Evolutionary conservation across 106 monocot genomes (phyloP).

Genomic region (Amphibolis antarctica): DNA sequence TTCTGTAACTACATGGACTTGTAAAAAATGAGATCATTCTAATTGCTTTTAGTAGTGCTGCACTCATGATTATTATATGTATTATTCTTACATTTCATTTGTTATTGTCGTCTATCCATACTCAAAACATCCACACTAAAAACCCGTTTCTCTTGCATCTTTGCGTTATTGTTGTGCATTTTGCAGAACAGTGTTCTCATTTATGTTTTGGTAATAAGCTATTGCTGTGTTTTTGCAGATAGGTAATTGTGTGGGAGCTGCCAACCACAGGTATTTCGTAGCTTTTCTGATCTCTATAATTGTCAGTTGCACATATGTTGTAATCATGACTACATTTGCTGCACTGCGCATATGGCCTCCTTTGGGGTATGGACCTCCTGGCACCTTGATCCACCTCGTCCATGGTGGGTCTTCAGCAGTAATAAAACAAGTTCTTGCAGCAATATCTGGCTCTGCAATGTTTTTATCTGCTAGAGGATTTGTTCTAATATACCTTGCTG

Average conservation of each 20-base stretch:
- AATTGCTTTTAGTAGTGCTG: too few species aligned
- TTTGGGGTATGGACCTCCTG: slow-evolving; percentile 13
- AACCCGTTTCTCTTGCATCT: too few species aligned
- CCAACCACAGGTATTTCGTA: slow-evolving; percentile 68
- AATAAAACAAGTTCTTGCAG: slow-evolving; percentile 25
- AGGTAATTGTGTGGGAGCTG: slow-evolving; percentile 87
- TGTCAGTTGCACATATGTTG: slow-evolving; percentile 54
- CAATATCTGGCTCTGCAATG: slow-evolving; percentile 38
- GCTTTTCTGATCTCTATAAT: slow-evolving; percentile 56
- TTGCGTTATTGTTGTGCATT: too few species aligned
- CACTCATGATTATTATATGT: too few species aligned
- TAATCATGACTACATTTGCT: slow-evolving; percentile 37
- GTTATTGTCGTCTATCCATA: too few species aligned
- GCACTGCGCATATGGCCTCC: slow-evolving; percentile 48
- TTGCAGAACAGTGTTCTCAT: too few species aligned
- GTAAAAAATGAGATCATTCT: too few species aligned
- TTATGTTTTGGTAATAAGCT: too few species aligned
- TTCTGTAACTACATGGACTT: too few species aligned
- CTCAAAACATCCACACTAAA: too few species aligned
- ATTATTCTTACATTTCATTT: too few species aligned
- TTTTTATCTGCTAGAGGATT: slow-evolving; percentile 55
- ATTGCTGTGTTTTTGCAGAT: slow-evolving; percentile 40
- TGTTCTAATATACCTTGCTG: slow-evolving; percentile 60
- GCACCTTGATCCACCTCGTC: background rate
- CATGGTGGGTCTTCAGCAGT: slow-evolving; percentile 5